phyloP scores from a whole-genome alignment of 2,329 filamentous ascomycete genomes.

The Sphaerulina populicola region DNA sequence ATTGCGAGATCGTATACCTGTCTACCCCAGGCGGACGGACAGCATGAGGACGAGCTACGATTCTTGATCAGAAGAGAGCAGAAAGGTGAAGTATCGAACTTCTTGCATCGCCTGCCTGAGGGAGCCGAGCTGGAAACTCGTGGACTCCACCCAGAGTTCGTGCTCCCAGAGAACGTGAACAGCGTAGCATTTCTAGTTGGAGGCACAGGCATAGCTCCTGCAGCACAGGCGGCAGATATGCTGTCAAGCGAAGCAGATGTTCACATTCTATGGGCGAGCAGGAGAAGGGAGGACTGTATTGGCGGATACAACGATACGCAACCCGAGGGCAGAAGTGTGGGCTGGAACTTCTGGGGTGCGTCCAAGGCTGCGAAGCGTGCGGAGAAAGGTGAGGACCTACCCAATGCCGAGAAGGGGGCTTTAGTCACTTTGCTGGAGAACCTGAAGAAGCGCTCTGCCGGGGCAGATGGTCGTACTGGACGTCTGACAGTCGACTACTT shows the following conservation, averaged over 20 bases:
- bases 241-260: constrained; percentile 46
- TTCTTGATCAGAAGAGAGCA: constrained; percentile 72
- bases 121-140: constrained; percentile 64
- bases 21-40: constrained; percentile 50
- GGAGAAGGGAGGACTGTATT: constrained; percentile 56
- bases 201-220: constrained; percentile 85
- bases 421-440: constrained; percentile 56
- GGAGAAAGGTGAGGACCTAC: not conserved
- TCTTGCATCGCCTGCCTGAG: constrained; percentile 55
- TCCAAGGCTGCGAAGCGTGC: constrained; percentile 3
- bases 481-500: constrained; percentile 61
- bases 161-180: constrained; percentile 45
- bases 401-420: constrained; percentile 34
- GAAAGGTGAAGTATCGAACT: constrained; percentile 77
- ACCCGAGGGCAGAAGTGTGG: constrained; percentile 10
- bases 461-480: constrained; percentile 25
- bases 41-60: constrained; percentile 44
- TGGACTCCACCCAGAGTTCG: constrained; percentile 64
- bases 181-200: constrained; percentile 78
- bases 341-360: constrained; percentile 18
- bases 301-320: constrained; percentile 50
- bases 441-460: constrained; percentile 41
- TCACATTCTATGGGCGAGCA: constrained; percentile 75
- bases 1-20: constrained; percentile 90
- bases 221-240: constrained; percentile 66